Base-by-base conservation (phyloP, 768 basidiomycete genomes). In the Lactifluus pinguis region DNA sequence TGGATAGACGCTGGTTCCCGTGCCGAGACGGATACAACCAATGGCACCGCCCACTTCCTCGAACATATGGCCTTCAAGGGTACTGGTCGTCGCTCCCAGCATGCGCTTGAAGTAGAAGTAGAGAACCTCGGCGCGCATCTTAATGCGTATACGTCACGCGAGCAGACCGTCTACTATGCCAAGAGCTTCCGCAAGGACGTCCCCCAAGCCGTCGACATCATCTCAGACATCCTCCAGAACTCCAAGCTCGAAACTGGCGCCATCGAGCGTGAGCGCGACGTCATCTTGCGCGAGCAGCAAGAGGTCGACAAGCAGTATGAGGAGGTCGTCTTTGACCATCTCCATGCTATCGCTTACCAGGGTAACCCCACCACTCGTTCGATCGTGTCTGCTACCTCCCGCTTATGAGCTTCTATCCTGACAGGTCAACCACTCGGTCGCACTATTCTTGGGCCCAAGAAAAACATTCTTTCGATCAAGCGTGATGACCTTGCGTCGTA, bases 11-110 rank as follows among this genome's bases (percentile, higher is more conserved):
- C 97, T 60, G 97, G 97, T 65, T 94, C 92, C 65, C 84, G 97
- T 58, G 95, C 94, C 61, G 97, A 99, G 82, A 95, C 89, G 50
- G 87, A 92, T 76, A 83, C 84, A 75, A 95, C 92, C 42, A 95
- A 88, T 68, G 97, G 97, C 54, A 94, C 93, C 10, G 97, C 97
- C 49, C 97, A 98, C 77, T 99, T 99, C 81, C 84, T 98, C 62
- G 97, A 99, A 74, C 92, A 95, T 70, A 93, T 95, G 93, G 93
- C 93, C 42, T 95, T 95, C 83, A 95, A 95, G 76, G 97, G 97
- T 58, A 99, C 95, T 60, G 82, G 83, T 70, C 83, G 84, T 66
- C 87, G 97, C 61, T 81, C 83, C 39, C 95, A 98, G 74, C 88
- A 92, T 66, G 80, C 83, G 17, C 84, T 99, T 52, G 97, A 98